Evolutionary conservation across 345 rosid species (phyloP).

Genomic region (Hirschfeldia incana): DNA sequence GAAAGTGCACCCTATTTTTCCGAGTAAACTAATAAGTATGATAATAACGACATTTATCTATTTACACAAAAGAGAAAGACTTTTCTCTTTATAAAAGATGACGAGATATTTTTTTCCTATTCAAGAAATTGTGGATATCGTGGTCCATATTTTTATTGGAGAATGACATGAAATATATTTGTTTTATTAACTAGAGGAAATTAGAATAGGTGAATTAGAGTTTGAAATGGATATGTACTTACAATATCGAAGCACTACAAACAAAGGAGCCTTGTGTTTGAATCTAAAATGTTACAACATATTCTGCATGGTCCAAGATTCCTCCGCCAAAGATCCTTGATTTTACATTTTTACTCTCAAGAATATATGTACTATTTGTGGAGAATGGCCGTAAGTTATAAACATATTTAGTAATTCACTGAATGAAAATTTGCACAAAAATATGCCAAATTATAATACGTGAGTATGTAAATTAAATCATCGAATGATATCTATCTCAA

Average conservation of each 20-base stretch:
- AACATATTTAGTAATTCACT: neutral
- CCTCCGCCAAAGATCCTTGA: neutral
- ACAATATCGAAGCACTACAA: neutral
- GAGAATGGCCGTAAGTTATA: neutral
- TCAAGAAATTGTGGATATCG: slow-evolving; percentile 9
- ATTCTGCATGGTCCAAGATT: neutral
- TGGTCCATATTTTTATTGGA: slow-evolving; percentile 18
- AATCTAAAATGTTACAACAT: neutral
- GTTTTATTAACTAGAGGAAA: neutral
- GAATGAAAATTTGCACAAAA: neutral
- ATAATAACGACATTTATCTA: neutral
- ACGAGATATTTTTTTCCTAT: neutral
- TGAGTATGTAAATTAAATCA: neutral
- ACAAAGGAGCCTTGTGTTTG: neutral
- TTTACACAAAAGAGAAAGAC: neutral
- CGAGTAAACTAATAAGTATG: neutral
- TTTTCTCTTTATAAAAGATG: slow-evolving; percentile 1
- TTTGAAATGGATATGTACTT: neutral
- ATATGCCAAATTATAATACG: neutral
- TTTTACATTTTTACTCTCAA: neutral
- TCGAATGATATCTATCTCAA: neutral
- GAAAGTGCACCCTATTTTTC: neutral
- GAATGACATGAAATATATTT: neutral
- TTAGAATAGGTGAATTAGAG: neutral
- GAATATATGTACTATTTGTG: neutral